Base-by-base conservation (phyloP, 1,284 basidiomycete species). In the Mycena citricolor region DNA sequence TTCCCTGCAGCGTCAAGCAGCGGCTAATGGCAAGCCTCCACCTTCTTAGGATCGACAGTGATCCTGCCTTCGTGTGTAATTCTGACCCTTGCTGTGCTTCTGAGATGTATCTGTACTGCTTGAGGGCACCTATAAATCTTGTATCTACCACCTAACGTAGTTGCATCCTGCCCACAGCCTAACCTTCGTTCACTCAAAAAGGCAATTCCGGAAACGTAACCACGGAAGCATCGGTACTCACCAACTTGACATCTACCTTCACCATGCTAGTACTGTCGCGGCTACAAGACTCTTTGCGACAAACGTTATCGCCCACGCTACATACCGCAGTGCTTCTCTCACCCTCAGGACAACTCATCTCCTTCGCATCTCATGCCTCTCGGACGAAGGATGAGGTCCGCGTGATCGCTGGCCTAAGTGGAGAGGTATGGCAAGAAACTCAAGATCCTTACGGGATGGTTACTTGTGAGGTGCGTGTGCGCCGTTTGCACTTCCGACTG, bases 371-470 rank as follows among this genome's bases (percentile, higher is more conserved):
- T 20, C 69, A 70, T 14, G 69, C 73, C 4, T 58, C 61, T 23
- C 68, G 75, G 44, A 62, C 78, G 25, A 88, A 87, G 63, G 86
- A 89, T 57, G 78, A 84, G 46, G 72, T 88, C 36, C 76, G 82
- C 42, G 73, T 88, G 24, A 66, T 83, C 22, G 83, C 83, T 10
- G 86, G 85, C 13, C 63, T 89, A 11, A 76, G 78, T 35, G 77
- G 76, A 8, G 86, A 88, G 59, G 70, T 85, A 30, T 89, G 86
- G 86, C 77, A 78, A 43, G 86, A 89, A 62, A 82, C 79, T 16
- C 70, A 69, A 46, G 77, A 76, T 34, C 77, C 76, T 7, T 64
- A 72, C 34, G 83, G 83, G 17, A 82, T 83, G 76, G 79, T 80
- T 4, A 85, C 87, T 48, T 81, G 81, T 57, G 86, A 88, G 74